Evolutionary conservation across 2,329 filamentous ascomycete genomes (phyloP).

Genomic region (Pyrenophora graminea): DNA sequence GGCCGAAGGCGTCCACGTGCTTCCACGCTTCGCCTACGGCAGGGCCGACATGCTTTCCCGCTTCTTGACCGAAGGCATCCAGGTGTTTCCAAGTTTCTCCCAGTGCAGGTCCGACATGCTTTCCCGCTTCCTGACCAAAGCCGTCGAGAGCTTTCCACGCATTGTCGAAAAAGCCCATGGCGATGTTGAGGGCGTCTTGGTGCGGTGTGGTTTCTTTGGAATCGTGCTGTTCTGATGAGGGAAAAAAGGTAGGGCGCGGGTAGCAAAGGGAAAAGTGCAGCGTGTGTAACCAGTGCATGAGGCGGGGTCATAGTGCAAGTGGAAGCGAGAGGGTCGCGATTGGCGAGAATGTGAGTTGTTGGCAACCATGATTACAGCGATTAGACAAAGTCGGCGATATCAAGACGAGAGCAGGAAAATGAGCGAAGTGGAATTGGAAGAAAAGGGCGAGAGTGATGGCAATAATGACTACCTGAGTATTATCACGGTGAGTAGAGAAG

Average conservation of each 20-base stretch:
- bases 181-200: not conserved
- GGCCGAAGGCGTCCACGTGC: not conserved
- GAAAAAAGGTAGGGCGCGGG: not conserved
- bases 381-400: too few relatives aligned
- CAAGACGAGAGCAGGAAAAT: too few relatives aligned
- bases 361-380: too few relatives aligned
- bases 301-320: too few relatives aligned
- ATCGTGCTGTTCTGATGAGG: not conserved
- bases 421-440: too few relatives aligned
- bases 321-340: too few relatives aligned
- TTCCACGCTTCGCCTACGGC: conserved; percentile 12
- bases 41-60: not conserved
- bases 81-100: not conserved
- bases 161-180: conserved; percentile 8
- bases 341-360: too few relatives aligned
- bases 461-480: too few relatives aligned
- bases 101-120: not conserved
- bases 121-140: conserved; percentile 6
- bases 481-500: too few relatives aligned
- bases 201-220: too few relatives aligned
- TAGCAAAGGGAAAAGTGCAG: not conserved
- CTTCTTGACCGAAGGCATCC: conserved; percentile 10
- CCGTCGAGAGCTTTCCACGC: conserved; percentile 2
- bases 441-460: too few relatives aligned
- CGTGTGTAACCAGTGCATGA: too few relatives aligned